Conservation (phyloP, 2,329 filamentous ascomycete species). For the Epichloe sibirici region DNA sequence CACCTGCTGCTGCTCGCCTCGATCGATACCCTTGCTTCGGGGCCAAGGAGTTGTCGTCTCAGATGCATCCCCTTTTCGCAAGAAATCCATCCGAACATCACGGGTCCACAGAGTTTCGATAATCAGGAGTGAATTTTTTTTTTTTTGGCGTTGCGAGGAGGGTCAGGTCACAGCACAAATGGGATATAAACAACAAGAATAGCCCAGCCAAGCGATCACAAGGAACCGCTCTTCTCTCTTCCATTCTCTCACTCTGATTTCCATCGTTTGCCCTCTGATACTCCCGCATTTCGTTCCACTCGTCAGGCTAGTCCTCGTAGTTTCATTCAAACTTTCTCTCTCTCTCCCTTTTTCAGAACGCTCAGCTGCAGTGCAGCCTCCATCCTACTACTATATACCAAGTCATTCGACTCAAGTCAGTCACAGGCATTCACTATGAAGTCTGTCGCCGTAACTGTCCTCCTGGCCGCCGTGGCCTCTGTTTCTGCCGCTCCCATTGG, state of each 20-base stretch:
- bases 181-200: not conserved
- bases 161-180: not conserved
- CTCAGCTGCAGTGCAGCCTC: not conserved
- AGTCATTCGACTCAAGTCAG: too few relatives aligned
- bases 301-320: not conserved
- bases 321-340: not conserved
- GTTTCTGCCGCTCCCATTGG: constrained; percentile 1
- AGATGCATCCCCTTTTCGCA: not conserved
- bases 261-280: not conserved
- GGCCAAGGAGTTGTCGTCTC: not conserved
- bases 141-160: not conserved
- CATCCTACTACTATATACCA: too few relatives aligned
- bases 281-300: not conserved
- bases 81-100: not conserved
- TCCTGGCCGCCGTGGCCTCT: not conserved
- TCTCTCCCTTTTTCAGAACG: not conserved
- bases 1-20: too few relatives aligned
- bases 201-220: too few relatives aligned
- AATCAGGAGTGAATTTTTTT: too few relatives aligned
- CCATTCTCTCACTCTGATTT: not conserved
- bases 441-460: not conserved
- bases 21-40: not conserved
- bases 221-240: too few relatives aligned
- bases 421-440: not conserved
- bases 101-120: not conserved